Evolutionary conservation across 2,329 filamentous ascomycete species (phyloP), one percentile per base, ranked within the genome.

Genomic region (Venturia oleaginea): DNA sequence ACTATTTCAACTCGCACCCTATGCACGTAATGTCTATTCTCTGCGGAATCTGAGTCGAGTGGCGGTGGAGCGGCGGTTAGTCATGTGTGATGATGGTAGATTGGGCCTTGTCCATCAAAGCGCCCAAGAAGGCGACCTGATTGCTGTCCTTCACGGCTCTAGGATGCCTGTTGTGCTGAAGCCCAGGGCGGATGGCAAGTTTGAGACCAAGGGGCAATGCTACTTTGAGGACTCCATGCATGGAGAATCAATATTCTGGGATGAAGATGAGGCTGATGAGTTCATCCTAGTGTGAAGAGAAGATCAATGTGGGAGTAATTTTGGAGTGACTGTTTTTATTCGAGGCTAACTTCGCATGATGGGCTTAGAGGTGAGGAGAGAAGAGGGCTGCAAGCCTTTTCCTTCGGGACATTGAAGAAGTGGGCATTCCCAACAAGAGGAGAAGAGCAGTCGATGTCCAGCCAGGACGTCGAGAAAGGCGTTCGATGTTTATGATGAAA

Each of bases 161-260:
- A 37, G 62, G n/a, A 63, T 48, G 34, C 62, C 62, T 19, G 37
- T 63, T n/a, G 48, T 63, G 1, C 22, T 63, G 17, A 27, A 19
- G 27, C 27, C 51, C 6, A 46, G 62, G n/a, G 46, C 62, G 30
- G 62, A 63, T 43, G 62, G 62, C 13, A 46, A 37, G 13, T 63
- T 54, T 34, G 62, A 63, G 51, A 51, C 24, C 62, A 63, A 63
- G 46, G 62, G 62, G n/a, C 62, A 63, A 42, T 63, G 62, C 48
- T 63, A 63, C 62, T 63, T 46, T 37, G 62, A 63, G 51, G 62
- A 63, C 24, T 24, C 62, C 13, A 63, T 63, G 62, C 51, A 63
- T 59, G 62, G 48, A 22, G 40, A 63, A 57, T 37, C 32, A 3
- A 37, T 59, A 11, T 38, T 27, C 10, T 63, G 62, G 62, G 62